A percentile compares a stretch with the other conserved stretches of the same genome.
Conservation (phyloP, 2,329 filamentous ascomycete species). For the Exophiala viscosa region DNA sequence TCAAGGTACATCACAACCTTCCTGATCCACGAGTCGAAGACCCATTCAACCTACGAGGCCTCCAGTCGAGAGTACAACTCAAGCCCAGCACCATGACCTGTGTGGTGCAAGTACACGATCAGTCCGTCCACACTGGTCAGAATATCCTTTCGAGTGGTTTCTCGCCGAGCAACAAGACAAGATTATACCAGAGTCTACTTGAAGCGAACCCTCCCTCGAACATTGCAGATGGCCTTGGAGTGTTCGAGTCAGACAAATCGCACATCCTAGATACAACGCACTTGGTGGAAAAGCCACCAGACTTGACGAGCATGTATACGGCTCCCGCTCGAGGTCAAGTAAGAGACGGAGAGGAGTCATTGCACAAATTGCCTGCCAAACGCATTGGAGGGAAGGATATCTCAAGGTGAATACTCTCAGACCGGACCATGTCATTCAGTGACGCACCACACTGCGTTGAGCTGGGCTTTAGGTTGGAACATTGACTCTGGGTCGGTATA, state of each 20-base stretch:
- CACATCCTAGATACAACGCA: slow-evolving; percentile 15
- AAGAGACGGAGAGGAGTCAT: neutral
- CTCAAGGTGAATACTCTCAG: neutral
- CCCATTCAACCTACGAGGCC: slow-evolving; percentile 26
- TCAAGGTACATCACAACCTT: slow-evolving; percentile 19
- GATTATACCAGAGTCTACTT: slow-evolving; percentile 18
- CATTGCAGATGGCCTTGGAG: slow-evolving; percentile 14
- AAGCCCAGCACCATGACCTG: slow-evolving; percentile 20
- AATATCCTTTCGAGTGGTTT: slow-evolving; percentile 16
- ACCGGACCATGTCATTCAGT: too few species aligned
- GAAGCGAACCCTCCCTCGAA: slow-evolving; percentile 7
- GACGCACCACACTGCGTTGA: too few species aligned
- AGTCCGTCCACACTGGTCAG: slow-evolving; percentile 2
- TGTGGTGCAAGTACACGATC: neutral
- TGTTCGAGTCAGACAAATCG: slow-evolving; percentile 8
- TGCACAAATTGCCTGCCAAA: neutral
- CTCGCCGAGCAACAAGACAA: slow-evolving; percentile 14
- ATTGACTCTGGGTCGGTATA: too few species aligned
- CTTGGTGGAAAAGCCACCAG: slow-evolving; percentile 6
- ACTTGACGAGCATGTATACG: slow-evolving; percentile 12
- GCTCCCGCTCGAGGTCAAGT: neutral
- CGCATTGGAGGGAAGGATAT: too few species aligned
- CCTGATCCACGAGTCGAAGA: slow-evolving; percentile 22
- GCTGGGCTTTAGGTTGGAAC: too few species aligned
- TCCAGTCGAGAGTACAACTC: slow-evolving; percentile 20